A percentile compares a stretch with the other conserved stretches of the same genome.
These are phyloP conservation scores for Hypoxylon sp. DNA, from an alignment of 2,329 filamentous ascomycete genomes.

Conservation along the genomic window DNA sequence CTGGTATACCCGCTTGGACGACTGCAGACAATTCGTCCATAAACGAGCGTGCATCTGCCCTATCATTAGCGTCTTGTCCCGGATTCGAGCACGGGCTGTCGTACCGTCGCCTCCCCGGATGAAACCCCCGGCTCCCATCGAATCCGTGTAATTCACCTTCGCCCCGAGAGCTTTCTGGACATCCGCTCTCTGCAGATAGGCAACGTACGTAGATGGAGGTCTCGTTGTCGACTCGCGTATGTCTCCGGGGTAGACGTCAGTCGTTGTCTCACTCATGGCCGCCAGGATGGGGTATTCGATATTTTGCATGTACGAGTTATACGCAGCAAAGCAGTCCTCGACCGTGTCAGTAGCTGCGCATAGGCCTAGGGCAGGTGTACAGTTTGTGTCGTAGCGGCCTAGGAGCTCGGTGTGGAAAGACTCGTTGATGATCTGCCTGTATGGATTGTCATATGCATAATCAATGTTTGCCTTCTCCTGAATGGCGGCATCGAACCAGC, in stretches of 20 bases:
- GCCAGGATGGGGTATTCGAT: conserved; percentile 48
- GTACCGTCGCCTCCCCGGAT: conserved; percentile 17
- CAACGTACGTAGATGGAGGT: conserved; percentile 39
- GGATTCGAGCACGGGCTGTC: conserved; percentile 8
- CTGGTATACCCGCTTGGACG: conserved; percentile 56
- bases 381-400: conserved; percentile 46
- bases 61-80: conserved; percentile 2
- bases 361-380: conserved; percentile 49
- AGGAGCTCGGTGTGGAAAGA: conserved; percentile 45
- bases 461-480: conserved; percentile 44
- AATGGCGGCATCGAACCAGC: conserved; percentile 36
- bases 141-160: conserved; percentile 29
- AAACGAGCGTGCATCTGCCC: conserved; percentile 15
- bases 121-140: not conserved
- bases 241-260: conserved; percentile 40
- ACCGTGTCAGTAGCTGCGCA: conserved; percentile 47
- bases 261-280: conserved; percentile 42
- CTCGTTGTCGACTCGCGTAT: conserved; percentile 31
- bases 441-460: conserved; percentile 47
- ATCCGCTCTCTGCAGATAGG: conserved; percentile 35
- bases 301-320: conserved; percentile 46
- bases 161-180: conserved; percentile 39
- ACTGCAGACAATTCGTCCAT: conserved; percentile 54
- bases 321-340: conserved; percentile 45
- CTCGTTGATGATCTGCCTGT: conserved; percentile 51